phyloP scores from a whole-genome alignment of 2,329 filamentous ascomycete species.

The Aspergillus chevalieri region DNA sequence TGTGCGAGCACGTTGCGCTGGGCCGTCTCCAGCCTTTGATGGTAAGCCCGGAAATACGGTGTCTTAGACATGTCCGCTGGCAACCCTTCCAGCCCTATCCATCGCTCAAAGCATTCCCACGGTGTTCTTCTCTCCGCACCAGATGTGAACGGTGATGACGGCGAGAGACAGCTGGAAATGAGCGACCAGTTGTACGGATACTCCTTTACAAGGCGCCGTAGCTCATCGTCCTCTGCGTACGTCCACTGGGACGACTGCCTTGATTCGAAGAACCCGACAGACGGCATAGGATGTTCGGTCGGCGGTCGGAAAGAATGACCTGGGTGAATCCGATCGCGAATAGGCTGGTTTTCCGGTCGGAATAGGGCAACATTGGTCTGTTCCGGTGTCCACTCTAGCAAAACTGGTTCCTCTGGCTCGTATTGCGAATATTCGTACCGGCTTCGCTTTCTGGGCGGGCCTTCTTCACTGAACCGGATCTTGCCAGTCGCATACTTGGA shows the following conservation, averaged over 20 bases:
- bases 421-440: conserved; percentile 77
- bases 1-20: conserved; percentile 54
- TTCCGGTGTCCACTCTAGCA: conserved; percentile 56
- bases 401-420: conserved; percentile 54
- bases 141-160: conserved; percentile 71
- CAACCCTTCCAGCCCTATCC: conserved; percentile 85
- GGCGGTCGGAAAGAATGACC: conserved; percentile 91
- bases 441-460: conserved; percentile 67
- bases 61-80: conserved; percentile 93
- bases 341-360: conserved; percentile 78
- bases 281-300: conserved; percentile 84
- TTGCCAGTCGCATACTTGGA: conserved; percentile 82
- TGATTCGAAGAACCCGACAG: conserved; percentile 82
- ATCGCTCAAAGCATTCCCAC: conserved; percentile 98
- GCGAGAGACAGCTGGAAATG: conserved; percentile 72
- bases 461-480: conserved; percentile 61
- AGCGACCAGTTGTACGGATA: conserved; percentile 98
- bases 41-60: conserved; percentile 80
- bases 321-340: conserved; percentile 82
- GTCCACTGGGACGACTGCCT: conserved; percentile 88
- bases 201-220: conserved; percentile 77
- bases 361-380: conserved; percentile 79
- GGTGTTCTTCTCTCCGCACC: conserved; percentile 85
- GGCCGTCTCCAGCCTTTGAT: conserved; percentile 57
- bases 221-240: conserved; percentile 79